These are phyloP conservation scores for Harringtonia aguacate DNA, from an alignment of 2,329 filamentous ascomycete genomes.

Conservation along the genomic window DNA sequence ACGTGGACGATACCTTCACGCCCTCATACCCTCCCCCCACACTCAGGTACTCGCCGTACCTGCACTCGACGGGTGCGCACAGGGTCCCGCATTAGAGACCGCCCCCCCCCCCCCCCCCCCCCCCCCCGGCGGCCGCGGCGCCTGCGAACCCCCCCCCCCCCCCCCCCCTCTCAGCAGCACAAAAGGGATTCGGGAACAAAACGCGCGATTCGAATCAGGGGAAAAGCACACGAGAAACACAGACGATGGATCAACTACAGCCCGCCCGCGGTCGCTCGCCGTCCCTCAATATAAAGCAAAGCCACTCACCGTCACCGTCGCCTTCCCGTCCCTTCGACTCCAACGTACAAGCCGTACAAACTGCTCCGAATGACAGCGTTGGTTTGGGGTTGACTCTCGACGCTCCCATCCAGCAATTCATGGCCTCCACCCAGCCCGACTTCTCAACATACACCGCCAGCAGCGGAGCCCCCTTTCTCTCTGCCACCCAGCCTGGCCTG, in stretches of 20 bases:
- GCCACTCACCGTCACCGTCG: conserved; percentile 45
- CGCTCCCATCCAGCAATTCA: conserved; percentile 32
- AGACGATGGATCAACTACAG: conserved; percentile 41
- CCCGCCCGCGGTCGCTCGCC: conserved; percentile 47
- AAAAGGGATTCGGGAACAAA: not conserved
- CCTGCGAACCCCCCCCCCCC: too few species aligned
- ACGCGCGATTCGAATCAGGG: not conserved
- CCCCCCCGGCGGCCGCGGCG: too few species aligned
- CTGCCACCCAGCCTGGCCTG: conserved; percentile 26
- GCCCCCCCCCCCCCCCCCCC: too few species aligned
- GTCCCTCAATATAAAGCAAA: conserved; percentile 55
- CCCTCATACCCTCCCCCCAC: not conserved
- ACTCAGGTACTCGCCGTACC: not conserved
- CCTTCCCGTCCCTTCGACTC: conserved; percentile 43
- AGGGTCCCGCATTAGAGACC: conserved; percentile 7
- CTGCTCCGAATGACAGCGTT: conserved; percentile 19
- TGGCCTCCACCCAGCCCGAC: conserved; percentile 27
- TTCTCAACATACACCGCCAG: conserved; percentile 34
- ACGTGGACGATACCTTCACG: not conserved
- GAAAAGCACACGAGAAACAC: not conserved
- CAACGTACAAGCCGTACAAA: conserved; percentile 25
- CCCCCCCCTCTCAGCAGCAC: too few species aligned
- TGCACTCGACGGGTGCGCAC: not conserved
- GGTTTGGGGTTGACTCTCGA: conserved; percentile 51
- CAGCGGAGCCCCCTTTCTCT: conserved; percentile 34